These are phyloP conservation scores for Raffaelea albimanens DNA, from an alignment of 2,329 filamentous ascomycete genomes.

Conservation along the genomic window DNA sequence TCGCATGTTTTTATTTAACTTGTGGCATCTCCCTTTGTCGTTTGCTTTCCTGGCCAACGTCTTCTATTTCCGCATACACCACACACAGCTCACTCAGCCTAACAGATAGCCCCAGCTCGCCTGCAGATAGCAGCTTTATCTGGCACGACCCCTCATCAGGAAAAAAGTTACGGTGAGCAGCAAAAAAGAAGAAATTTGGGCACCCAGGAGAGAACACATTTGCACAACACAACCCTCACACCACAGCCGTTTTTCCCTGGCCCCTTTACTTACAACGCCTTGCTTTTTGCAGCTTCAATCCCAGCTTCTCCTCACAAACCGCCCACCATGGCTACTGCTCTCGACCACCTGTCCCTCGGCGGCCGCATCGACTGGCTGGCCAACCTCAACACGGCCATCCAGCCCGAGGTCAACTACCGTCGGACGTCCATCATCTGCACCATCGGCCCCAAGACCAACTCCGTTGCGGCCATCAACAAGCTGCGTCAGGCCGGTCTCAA, in stretches of 20 bases:
- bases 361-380: background rate
- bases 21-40: too few relatives aligned
- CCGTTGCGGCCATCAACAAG: conserved; percentile 89
- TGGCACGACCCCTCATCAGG: background rate
- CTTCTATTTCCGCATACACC: background rate
- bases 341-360: conserved; percentile 71
- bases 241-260: too few relatives aligned
- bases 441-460: conserved; percentile 99
- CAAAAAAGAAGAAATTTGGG: background rate
- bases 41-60: too few relatives aligned
- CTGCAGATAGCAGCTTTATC: background rate
- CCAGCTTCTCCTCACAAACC: too few relatives aligned
- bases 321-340: conserved; percentile 45
- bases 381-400: conserved; percentile 56
- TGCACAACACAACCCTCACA: too few relatives aligned
- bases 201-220: too few relatives aligned
- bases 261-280: too few relatives aligned
- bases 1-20: too few relatives aligned
- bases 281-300: too few relatives aligned
- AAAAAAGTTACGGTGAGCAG: background rate
- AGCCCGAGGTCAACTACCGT: conserved; percentile 81
- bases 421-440: conserved; percentile 98
- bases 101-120: too few relatives aligned
- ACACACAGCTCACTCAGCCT: background rate
- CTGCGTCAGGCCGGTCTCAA: conserved; percentile 88